A percentile compares a stretch with the other conserved stretches of the same genome.
These are phyloP conservation scores for Termitomyces heimii DNA, from an alignment of 768 basidiomycete genomes.

Conservation along the genomic window DNA sequence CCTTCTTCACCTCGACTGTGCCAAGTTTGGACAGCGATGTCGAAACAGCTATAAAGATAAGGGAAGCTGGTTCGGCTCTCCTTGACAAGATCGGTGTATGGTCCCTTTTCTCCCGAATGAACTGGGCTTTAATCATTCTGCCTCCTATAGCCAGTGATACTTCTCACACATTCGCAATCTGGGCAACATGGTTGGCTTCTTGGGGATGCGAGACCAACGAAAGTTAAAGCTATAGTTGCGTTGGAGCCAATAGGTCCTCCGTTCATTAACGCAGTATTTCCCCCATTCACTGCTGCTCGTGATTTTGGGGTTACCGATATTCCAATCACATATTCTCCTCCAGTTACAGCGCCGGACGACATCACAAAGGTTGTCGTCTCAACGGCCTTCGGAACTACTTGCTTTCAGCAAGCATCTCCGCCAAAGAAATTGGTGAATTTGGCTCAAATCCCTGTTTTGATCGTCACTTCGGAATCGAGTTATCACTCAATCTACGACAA, in stretches of 20 bases:
- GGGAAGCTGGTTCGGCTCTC: constrained; percentile 32
- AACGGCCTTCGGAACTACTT: constrained; percentile 27
- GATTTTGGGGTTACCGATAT: constrained; percentile 43
- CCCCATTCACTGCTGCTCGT: constrained; percentile 29
- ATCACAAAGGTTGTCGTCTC: constrained; percentile 22
- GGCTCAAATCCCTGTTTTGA: constrained; percentile 34
- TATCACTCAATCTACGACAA: constrained; percentile 45
- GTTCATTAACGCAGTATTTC: constrained; percentile 34
- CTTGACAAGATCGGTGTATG: constrained; percentile 45
- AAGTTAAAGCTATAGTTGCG: constrained; percentile 41
- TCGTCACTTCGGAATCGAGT: constrained; percentile 44
- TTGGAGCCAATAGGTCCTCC: constrained; percentile 48
- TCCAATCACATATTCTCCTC: constrained; percentile 37
- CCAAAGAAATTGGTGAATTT: constrained; percentile 37
- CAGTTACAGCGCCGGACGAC: constrained; percentile 32
- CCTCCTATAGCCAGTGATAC: constrained; percentile 35
- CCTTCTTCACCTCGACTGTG: constrained; percentile 37
- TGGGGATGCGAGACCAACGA: constrained; percentile 36
- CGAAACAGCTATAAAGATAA: constrained; percentile 33
- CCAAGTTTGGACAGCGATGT: constrained; percentile 30
- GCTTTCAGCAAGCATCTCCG: constrained; percentile 36
- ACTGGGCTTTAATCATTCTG: background rate
- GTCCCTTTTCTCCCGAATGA: background rate
- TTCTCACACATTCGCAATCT: constrained; percentile 49
- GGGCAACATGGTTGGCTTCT: constrained; percentile 44